Evolutionary conservation across 345 rosid genomes (phyloP).

Genomic region (Geranium brycei): DNA sequence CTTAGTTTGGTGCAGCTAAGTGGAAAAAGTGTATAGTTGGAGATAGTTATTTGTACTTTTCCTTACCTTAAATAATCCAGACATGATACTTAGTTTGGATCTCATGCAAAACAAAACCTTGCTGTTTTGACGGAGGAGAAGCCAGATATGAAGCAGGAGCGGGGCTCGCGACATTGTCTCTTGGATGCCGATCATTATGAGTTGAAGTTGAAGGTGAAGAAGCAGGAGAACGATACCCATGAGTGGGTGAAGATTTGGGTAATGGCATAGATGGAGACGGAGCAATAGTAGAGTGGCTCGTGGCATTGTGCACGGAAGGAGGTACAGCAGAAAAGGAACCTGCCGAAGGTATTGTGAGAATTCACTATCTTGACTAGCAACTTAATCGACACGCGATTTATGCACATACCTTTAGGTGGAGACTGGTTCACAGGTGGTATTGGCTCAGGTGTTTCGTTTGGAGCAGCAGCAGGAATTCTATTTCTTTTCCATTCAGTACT

Average conservation of each 20-base stretch:
- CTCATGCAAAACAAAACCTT: slow-evolving; percentile 18
- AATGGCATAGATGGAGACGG: slow-evolving; percentile 22
- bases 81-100: no score
- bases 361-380: not conserved
- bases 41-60: no score
- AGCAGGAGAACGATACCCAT: slow-evolving; percentile 18
- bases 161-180: slow-evolving; percentile 23
- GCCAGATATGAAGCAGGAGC: slow-evolving; percentile 30
- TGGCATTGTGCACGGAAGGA: slow-evolving; percentile 21
- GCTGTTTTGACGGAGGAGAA: slow-evolving; percentile 33
- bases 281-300: slow-evolving; percentile 11
- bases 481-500: slow-evolving; percentile 14
- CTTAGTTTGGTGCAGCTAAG: no score
- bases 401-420: slow-evolving; percentile 8
- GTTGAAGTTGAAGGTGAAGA: slow-evolving; percentile 34
- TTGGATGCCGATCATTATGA: slow-evolving; percentile 26
- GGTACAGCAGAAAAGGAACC: slow-evolving; percentile 25
- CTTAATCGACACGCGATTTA: not conserved
- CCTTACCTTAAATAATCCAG: no score
- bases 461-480: slow-evolving; percentile 48
- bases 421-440: slow-evolving; percentile 6
- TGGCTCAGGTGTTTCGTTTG: slow-evolving; percentile 17
- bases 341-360: slow-evolving; percentile 1
- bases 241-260: slow-evolving; percentile 11
- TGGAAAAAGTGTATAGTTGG: no score